A percentile compares a stretch with the other conserved stretches of the same genome.
Evolutionary conservation across 116 monocot genomes (phyloP).

Genomic region (Dioscorea cayenensis): DNA sequence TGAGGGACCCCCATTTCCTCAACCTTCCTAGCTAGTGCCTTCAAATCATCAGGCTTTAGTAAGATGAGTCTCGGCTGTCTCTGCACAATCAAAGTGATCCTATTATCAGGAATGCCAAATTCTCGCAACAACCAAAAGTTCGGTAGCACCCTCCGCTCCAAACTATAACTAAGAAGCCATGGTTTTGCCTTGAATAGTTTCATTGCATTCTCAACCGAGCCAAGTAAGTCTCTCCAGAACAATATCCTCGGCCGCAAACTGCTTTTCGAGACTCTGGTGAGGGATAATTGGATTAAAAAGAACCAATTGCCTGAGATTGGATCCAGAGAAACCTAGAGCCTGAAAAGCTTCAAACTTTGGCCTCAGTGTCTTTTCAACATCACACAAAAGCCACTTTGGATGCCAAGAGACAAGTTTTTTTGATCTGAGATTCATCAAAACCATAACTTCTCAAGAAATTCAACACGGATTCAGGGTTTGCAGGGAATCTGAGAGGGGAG

Average conservation of each 20-base stretch:
- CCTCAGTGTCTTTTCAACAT: constrained; percentile 14
- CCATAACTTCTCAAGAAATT: constrained; percentile 9
- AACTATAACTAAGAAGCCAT: not conserved
- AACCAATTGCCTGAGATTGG: not conserved
- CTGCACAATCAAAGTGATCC: not conserved
- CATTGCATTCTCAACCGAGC: not conserved
- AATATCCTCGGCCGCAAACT: not conserved
- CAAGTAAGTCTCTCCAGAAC: constrained; percentile 4
- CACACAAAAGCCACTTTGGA: constrained; percentile 6
- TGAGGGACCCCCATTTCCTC: not conserved
- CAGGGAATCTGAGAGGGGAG: constrained; percentile 5
- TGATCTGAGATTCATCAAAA: constrained; percentile 9
- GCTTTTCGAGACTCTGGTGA: not conserved
- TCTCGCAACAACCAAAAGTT: not conserved
- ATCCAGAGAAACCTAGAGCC: not conserved
- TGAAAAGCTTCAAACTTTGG: constrained; percentile 1
- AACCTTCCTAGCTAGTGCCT: not conserved
- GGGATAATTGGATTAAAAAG: not conserved
- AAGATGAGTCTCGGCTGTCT: not conserved
- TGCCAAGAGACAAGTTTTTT: not conserved
- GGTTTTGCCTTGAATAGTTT: not conserved
- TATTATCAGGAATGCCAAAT: not conserved
- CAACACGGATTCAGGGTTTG: constrained; percentile 17
- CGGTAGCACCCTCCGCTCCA: not conserved
- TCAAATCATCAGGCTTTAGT: not conserved